A percentile compares a stretch with the other conserved stretches of the same genome.
Evolutionary conservation across 768 basidiomycete species (phyloP).

Genomic region (Mrakia hoshinonis): DNA sequence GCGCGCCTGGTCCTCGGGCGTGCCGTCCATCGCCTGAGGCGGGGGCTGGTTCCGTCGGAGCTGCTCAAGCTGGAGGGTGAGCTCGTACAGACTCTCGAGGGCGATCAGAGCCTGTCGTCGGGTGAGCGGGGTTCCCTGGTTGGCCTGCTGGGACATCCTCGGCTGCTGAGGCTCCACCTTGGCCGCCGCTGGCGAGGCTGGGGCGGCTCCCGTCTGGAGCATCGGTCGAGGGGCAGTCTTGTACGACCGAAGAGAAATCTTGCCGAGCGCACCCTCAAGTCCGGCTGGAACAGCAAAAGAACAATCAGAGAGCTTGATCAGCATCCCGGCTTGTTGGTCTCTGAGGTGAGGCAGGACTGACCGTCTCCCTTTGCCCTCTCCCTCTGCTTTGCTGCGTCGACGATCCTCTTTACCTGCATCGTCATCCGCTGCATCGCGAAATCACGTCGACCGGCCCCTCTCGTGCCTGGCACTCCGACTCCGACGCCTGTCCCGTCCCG

Average conservation of each 20-base stretch:
- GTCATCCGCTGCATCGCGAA: conserved; percentile 83
- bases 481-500: conserved; percentile 71
- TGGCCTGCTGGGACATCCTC: conserved; percentile 39
- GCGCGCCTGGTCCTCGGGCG: conserved; percentile 32
- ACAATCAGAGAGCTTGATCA: no score
- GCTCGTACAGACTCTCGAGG: conserved; percentile 76
- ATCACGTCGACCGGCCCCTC: conserved; percentile 59
- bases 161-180: conserved; percentile 12
- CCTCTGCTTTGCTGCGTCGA: conserved; percentile 75
- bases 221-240: conserved; percentile 95
- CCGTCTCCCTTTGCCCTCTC: conserved; percentile 68
- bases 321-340: neutral
- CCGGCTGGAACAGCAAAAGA: neutral
- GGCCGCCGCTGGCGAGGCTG: neutral
- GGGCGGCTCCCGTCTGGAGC: conserved; percentile 62
- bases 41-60: conserved; percentile 66
- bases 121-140: conserved; percentile 47
- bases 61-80: conserved; percentile 75
- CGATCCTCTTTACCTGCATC: conserved; percentile 84
- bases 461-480: conserved; percentile 60
- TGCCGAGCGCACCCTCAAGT: conserved; percentile 81
- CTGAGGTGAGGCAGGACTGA: conserved; percentile 22
- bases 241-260: conserved; percentile 84
- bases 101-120: conserved; percentile 67
- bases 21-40: conserved; percentile 34